Percentiles rank a stretch among this genome's conserved stretches.
These are phyloP conservation scores for Hysterium pulicare DNA, from an alignment of 2,329 filamentous ascomycete genomes.

Conservation along the genomic window DNA sequence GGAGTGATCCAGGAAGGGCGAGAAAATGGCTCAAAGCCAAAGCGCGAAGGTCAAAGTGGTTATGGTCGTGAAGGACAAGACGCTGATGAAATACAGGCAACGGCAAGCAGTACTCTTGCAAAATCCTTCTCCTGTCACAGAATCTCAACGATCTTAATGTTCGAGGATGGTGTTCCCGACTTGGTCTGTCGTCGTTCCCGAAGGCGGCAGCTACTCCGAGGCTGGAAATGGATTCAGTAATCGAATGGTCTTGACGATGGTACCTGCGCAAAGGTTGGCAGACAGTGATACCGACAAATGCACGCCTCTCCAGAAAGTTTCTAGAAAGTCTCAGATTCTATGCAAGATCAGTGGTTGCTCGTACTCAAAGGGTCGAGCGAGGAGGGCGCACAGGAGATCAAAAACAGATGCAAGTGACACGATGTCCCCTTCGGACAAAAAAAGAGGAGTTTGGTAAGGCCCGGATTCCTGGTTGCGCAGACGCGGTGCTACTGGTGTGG, in stretches of 20 bases:
- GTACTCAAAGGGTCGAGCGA: slow-evolving; percentile 33
- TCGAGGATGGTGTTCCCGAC: slow-evolving; percentile 26
- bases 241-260: slow-evolving; percentile 28
- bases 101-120: slow-evolving; percentile 30
- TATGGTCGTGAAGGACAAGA: slow-evolving; percentile 31
- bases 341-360: slow-evolving; percentile 37
- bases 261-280: slow-evolving; percentile 36
- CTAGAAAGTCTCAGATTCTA: slow-evolving; percentile 42
- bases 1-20: slow-evolving; percentile 51
- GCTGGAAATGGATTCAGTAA: slow-evolving; percentile 22
- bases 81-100: slow-evolving; percentile 30
- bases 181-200: slow-evolving; percentile 25
- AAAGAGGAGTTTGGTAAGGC: slow-evolving; percentile 33
- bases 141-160: slow-evolving; percentile 23
- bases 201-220: slow-evolving; percentile 25
- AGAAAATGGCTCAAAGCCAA: slow-evolving; percentile 24
- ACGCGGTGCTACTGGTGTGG: slow-evolving; percentile 42
- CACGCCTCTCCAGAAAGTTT: slow-evolving; percentile 43
- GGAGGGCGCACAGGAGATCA: slow-evolving; percentile 39
- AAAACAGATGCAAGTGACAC: slow-evolving; percentile 38
- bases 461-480: slow-evolving; percentile 48
- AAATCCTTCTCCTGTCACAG: slow-evolving; percentile 26
- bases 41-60: slow-evolving; percentile 26
- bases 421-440: slow-evolving; percentile 30
- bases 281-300: slow-evolving; percentile 42